phyloP scores from a whole-genome alignment of 176 grass and related monocot species.

The Alloteropsis semialata region DNA sequence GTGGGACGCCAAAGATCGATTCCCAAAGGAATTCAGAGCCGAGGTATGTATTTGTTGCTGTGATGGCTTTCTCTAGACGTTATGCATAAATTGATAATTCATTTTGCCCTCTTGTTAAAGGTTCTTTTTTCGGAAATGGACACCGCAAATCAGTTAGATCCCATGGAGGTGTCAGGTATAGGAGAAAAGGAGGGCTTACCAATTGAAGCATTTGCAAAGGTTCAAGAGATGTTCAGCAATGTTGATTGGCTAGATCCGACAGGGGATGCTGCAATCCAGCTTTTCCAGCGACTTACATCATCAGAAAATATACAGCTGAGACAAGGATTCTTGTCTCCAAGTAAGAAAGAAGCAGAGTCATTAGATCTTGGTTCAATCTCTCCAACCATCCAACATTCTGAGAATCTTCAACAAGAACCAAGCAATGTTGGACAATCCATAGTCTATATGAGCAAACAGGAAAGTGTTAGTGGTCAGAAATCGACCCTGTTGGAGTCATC shows the following conservation, averaged over 20 bases:
- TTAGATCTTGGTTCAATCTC: slow-evolving; percentile 22
- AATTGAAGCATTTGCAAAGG: slow-evolving; percentile 89
- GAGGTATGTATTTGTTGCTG: slow-evolving; percentile 58
- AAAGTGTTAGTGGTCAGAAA: slow-evolving; percentile 14
- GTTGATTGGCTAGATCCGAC: slow-evolving; percentile 88
- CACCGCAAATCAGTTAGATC: slow-evolving; percentile 46
- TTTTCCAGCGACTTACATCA: slow-evolving; percentile 70
- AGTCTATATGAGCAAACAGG: slow-evolving; percentile 20
- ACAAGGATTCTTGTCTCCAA: slow-evolving; percentile 48
- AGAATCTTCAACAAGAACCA: slow-evolving; percentile 11
- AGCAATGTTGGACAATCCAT: not conserved
- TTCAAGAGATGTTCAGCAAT: slow-evolving; percentile 92
- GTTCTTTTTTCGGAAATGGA: slow-evolving; percentile 95
- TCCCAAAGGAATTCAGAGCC: slow-evolving; percentile 81
- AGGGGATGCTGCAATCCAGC: slow-evolving; percentile 54
- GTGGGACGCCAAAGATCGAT: slow-evolving; percentile 94
- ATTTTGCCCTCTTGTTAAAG: slow-evolving; percentile 43
- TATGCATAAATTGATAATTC: slow-evolving; percentile 20
- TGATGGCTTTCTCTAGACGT: slow-evolving; percentile 13
- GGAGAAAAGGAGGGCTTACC: slow-evolving; percentile 93
- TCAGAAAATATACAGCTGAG: slow-evolving; percentile 61
- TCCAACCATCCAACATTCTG: slow-evolving; percentile 26
- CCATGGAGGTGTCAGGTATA: slow-evolving; percentile 51
- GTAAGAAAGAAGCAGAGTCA: slow-evolving; percentile 33
- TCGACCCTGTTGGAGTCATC: not conserved